phyloP scores from a whole-genome alignment of 495 filamentous ascomycete genomes.

The Podospora comata region DNA sequence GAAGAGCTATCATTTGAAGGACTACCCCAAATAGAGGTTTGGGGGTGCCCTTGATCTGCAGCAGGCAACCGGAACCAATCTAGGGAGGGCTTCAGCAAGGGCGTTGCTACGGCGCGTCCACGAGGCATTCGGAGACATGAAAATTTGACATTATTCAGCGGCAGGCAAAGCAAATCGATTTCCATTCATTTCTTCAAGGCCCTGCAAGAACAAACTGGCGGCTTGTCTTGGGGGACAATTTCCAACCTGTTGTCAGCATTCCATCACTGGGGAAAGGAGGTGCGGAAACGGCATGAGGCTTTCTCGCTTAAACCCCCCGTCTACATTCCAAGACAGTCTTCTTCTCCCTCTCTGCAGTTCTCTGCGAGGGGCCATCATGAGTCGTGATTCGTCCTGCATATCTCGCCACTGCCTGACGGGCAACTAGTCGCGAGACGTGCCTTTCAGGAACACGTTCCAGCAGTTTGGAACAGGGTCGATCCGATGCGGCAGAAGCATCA shows the following conservation, averaged over 20 bases:
- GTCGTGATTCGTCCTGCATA: neutral
- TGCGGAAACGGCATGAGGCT: constrained; percentile 18
- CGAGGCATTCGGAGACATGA: constrained; percentile 10
- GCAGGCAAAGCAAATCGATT: constrained; percentile 14
- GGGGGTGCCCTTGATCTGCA: constrained; percentile 16
- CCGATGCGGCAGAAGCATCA: constrained; percentile 16
- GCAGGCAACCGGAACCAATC: constrained; percentile 2
- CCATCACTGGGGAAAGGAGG: constrained; percentile 21
- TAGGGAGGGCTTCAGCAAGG: constrained; percentile 27
- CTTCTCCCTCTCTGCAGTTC: neutral
- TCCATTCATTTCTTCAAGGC: constrained; percentile 1
- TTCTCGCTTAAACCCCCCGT: constrained; percentile 6
- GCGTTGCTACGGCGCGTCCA: constrained; percentile 17
- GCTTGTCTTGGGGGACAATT: constrained; percentile 10
- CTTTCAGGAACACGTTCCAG: constrained; percentile 22
- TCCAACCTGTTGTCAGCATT: constrained; percentile 21
- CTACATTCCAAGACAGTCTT: constrained; percentile 24
- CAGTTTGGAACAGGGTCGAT: constrained; percentile 16
- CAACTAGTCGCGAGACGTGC: constrained; percentile 1
- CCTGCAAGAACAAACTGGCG: constrained; percentile 3
- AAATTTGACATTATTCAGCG: neutral
- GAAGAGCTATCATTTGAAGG: constrained; percentile 93
- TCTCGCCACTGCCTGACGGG: neutral
- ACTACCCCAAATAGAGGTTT: constrained; percentile 65
- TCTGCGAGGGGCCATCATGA: neutral